Conservation (phyloP, 1,139 yeast species). For the Hyphopichia fennica region DNA sequence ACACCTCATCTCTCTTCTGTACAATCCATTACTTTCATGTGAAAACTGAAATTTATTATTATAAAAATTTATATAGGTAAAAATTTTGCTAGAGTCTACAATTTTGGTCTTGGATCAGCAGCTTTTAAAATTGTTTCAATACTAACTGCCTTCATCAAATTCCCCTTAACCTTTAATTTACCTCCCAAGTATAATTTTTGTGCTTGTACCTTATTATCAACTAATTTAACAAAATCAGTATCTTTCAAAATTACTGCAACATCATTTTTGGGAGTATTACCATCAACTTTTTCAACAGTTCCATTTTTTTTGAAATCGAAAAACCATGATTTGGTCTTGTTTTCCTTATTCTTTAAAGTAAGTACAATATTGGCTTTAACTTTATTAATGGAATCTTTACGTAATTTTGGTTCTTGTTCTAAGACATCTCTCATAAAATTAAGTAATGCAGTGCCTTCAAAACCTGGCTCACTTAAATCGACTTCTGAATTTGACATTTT, state of each 20-base stretch:
- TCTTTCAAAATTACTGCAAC: constrained; percentile 20
- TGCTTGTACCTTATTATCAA: constrained; percentile 22
- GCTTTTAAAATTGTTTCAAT: constrained; percentile 22
- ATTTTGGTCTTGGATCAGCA: constrained; percentile 23
- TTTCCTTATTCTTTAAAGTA: constrained; percentile 19
- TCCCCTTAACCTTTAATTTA: constrained; percentile 23
- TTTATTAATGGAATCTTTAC: constrained; percentile 16
- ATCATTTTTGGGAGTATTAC: constrained; percentile 20
- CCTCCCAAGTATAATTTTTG: constrained; percentile 24
- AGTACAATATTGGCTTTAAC: constrained; percentile 20
- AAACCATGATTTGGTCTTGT: constrained; percentile 21
- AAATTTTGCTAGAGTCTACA: neutral
- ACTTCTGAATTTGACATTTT: neutral
- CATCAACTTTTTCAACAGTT: constrained; percentile 18
- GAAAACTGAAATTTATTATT: too few relatives aligned
- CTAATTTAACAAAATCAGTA: constrained; percentile 20
- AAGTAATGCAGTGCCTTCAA: constrained; percentile 23
- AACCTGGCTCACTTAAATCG: constrained; percentile 24
- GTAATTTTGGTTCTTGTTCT: constrained; percentile 20
- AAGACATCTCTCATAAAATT: constrained; percentile 22
- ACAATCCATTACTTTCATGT: too few relatives aligned
- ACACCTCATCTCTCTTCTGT: too few relatives aligned
- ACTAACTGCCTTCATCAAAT: constrained; percentile 24
- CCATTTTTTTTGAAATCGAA: constrained; percentile 22
- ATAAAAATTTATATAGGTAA: too few relatives aligned